phyloP scores from a whole-genome alignment of 2,329 filamentous ascomycete species.

The Elsinoe fawcettii region DNA sequence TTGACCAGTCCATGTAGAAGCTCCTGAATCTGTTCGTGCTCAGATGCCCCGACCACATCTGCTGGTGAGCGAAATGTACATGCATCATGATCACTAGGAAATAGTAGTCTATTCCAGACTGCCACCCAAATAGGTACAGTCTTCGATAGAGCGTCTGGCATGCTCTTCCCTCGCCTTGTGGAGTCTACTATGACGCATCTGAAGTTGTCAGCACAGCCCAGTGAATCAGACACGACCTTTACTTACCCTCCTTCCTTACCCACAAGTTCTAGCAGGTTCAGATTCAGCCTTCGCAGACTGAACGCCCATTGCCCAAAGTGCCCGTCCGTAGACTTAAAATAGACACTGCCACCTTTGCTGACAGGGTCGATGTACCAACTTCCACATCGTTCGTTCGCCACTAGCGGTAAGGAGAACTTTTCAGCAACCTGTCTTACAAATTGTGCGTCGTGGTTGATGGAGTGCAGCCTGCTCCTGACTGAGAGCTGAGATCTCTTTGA shows the following conservation, averaged over 20 bases:
- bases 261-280: slow-evolving; percentile 67
- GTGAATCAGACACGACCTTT: no score
- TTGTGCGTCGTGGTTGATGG: slow-evolving; percentile 65
- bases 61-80: slow-evolving; percentile 62
- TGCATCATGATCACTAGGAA: slow-evolving; percentile 47
- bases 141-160: slow-evolving; percentile 91
- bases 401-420: slow-evolving; percentile 56
- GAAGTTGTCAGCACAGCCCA: background rate
- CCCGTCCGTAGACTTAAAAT: slow-evolving; percentile 97
- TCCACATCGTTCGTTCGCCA: slow-evolving; percentile 92
- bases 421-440: slow-evolving; percentile 61
- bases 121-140: slow-evolving; percentile 91
- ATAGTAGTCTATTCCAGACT: slow-evolving; percentile 72
- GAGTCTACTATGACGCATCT: slow-evolving; percentile 84
- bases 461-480: slow-evolving; percentile 71
- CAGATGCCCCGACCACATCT: slow-evolving; percentile 63
- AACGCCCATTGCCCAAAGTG: slow-evolving; percentile 89
- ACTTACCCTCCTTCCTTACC: slow-evolving; percentile 58
- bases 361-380: slow-evolving; percentile 79
- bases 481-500: slow-evolving; percentile 71
- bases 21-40: slow-evolving; percentile 69
- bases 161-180: slow-evolving; percentile 84
- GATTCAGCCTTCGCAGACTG: slow-evolving; percentile 73
- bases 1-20: slow-evolving; percentile 50
- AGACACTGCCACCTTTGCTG: slow-evolving; percentile 64